Evolutionary conservation across 129 eudicot genomes (phyloP).

Genomic region (Gnaphalium uliginosum): DNA sequence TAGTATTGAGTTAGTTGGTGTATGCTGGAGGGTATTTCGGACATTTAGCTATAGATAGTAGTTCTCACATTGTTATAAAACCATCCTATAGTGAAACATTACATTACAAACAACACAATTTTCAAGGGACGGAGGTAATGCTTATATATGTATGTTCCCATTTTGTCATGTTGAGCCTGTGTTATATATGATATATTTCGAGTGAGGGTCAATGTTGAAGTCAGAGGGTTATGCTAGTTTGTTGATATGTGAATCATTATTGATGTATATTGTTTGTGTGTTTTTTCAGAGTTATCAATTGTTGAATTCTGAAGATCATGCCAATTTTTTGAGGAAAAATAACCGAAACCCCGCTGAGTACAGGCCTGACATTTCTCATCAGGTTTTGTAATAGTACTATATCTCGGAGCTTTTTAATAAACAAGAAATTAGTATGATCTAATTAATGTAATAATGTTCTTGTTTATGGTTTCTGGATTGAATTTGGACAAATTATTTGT

Average conservation of each 20-base stretch:
- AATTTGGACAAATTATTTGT: not conserved
- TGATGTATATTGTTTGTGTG: slow-evolving; percentile 5
- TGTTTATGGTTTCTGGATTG: slow-evolving; percentile 6
- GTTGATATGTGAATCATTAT: not conserved
- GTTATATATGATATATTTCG: not conserved
- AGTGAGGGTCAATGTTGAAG: slow-evolving; percentile 2
- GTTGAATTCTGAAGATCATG: slow-evolving; percentile 88
- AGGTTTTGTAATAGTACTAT: slow-evolving; percentile 48
- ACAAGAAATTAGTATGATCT: not conserved
- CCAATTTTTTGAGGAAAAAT: slow-evolving; percentile 63
- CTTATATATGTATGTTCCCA: not conserved
- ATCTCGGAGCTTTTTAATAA: not conserved
- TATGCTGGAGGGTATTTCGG: no score
- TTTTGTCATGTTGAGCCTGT: not conserved
- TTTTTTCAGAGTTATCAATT: slow-evolving; percentile 71
- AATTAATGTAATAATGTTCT: no score
- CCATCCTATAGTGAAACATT: no score
- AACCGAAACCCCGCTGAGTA: slow-evolving; percentile 77
- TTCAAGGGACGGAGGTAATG: not conserved
- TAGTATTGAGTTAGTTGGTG: not conserved
- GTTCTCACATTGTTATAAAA: not conserved
- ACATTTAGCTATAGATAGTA: no score
- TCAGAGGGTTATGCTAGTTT: not conserved
- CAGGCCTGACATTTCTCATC: slow-evolving; percentile 98
- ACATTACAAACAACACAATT: not conserved